These are phyloP conservation scores for Tricholoma sp. DNA, from an alignment of 768 basidiomycete genomes.

Conservation along the genomic window DNA sequence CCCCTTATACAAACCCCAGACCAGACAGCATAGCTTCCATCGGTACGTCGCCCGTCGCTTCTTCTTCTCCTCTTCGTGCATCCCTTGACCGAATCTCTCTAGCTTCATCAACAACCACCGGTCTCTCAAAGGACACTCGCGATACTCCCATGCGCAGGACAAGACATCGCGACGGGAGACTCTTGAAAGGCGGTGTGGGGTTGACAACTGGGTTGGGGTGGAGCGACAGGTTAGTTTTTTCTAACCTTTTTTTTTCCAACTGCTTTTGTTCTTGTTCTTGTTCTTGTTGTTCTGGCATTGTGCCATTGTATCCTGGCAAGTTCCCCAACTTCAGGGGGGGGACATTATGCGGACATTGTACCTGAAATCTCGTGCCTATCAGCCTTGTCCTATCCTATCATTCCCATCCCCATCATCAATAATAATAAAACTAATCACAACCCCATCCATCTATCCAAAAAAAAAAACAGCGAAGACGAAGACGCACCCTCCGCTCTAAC, in stretches of 20 bases:
- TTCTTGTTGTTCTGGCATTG: too few species aligned
- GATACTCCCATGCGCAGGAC: slow-evolving; percentile 53
- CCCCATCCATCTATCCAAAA: too few species aligned
- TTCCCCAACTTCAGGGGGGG: too few species aligned
- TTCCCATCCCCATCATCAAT: too few species aligned
- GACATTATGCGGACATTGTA: too few species aligned
- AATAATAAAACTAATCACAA: too few species aligned
- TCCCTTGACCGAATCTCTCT: not conserved
- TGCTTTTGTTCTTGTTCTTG: not conserved
- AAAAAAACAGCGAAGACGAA: slow-evolving; percentile 65
- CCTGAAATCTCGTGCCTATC: too few species aligned
- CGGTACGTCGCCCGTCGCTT: slow-evolving; percentile 19
- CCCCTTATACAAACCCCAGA: slow-evolving; percentile 11
- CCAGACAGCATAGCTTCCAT: slow-evolving; percentile 26
- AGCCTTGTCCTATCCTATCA: too few species aligned
- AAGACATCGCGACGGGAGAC: slow-evolving; percentile 56
- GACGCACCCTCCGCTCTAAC: slow-evolving; percentile 66
- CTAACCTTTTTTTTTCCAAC: too few species aligned
- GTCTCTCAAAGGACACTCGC: slow-evolving; percentile 46
- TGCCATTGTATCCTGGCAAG: too few species aligned
- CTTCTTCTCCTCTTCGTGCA: not conserved
- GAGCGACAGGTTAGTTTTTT: slow-evolving; percentile 60
- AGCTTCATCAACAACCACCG: slow-evolving; percentile 8
- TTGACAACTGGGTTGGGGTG: slow-evolving; percentile 70
- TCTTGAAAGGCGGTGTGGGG: slow-evolving; percentile 58